Evolutionary conservation across 306 rosid species (phyloP), one percentile per base, ranked within the genome.

Genomic region (Trichosanthes truncata): DNA sequence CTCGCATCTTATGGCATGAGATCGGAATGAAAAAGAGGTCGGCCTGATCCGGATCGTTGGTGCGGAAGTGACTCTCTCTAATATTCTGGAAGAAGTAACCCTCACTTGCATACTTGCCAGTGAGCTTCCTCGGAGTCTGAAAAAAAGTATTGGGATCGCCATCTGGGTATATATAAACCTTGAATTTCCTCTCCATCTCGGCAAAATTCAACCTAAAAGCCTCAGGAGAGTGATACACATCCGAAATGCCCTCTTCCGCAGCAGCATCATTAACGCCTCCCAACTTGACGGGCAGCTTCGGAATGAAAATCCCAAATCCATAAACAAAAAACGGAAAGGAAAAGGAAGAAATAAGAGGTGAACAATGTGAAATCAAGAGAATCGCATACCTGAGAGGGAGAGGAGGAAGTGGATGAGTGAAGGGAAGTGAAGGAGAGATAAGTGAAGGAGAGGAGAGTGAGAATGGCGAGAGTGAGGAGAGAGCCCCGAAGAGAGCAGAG

Each of bases 1-100:
- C 98, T 68, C 97, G 89, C 98, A 95, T 93, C 87, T 95, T 95
- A 77, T 95, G 97, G 83, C 97, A 92, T 3, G 98, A 95, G 80
- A 95, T 93, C 15, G 96, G 97, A 71, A 95, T 89, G 86, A 95
- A 95, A 85, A 95, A 95, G 83, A 92, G 93, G 78, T 90, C 84
- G 3, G 99, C 97, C 84, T 89, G 87, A 85, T 87, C 86, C 6
- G 99, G 99, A 89, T 93, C 89, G 7, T 87, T 80, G 18, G 97
- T 95, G 12, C 92, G 93, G 78, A 95, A 95, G 14, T 74, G 87
- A 73, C 92, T 87, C 84, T 95, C 97, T 65, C 96, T 79, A 35
- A 95, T 93, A 76, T 95, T 95, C 91, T 93, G 96, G 79, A 95
- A 95, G 84, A 95, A 95, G 78, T 89, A 95, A 0, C 99, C 99